Evolutionary conservation across 441 rosid species (phyloP).

Genomic region (Erodium trifolium): DNA sequence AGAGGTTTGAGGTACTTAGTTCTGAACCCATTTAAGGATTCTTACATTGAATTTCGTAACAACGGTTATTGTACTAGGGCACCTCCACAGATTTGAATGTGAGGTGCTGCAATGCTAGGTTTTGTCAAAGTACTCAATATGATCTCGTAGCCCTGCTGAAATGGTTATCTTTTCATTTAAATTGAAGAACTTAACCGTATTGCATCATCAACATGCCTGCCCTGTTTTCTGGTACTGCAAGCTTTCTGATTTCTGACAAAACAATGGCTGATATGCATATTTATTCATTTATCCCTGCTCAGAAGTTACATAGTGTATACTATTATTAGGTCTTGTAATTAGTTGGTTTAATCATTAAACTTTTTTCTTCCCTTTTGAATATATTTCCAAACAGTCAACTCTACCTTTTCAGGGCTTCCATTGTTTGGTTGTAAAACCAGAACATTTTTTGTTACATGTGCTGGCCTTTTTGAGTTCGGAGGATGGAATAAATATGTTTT

Average conservation of each 20-base stretch:
- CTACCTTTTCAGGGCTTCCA: too few relatives aligned
- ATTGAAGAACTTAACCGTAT: background rate
- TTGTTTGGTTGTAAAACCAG: too few relatives aligned
- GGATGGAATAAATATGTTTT: too few relatives aligned
- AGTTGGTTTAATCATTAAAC: background rate
- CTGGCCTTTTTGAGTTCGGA: too few relatives aligned
- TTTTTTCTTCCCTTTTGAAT: too few relatives aligned
- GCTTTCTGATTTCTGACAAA: background rate
- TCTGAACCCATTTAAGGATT: background rate
- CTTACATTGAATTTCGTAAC: background rate
- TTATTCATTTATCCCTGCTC: background rate
- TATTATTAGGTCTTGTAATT: background rate
- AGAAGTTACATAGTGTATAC: background rate
- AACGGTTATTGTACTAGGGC: background rate
- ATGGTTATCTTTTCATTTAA: background rate
- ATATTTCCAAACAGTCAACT: too few relatives aligned
- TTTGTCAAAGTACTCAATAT: background rate
- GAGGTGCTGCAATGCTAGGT: background rate
- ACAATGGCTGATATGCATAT: background rate
- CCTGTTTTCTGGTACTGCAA: background rate
- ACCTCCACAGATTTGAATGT: background rate
- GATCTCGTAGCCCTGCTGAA: background rate
- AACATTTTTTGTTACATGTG: too few relatives aligned
- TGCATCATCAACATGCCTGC: background rate
- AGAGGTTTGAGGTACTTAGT: constrained; percentile 49